Evolutionary conservation across 2,329 filamentous ascomycete species (phyloP), one percentile per base, ranked within the genome.

Genomic region (Nigrospora sphaerica): DNA sequence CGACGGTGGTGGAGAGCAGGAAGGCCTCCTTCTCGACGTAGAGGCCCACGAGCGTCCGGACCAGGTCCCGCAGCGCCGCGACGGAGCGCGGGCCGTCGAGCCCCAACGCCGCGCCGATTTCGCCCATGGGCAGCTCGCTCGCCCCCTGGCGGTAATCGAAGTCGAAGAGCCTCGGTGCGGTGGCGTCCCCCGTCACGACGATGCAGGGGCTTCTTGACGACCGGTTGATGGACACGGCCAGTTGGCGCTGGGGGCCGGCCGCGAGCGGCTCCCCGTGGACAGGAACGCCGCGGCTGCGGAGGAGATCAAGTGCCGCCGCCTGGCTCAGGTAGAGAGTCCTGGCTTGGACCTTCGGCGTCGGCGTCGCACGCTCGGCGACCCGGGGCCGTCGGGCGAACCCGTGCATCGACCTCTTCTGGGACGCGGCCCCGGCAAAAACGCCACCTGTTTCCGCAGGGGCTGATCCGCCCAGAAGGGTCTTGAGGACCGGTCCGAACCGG

Each of bases 401-500:
- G 54, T 82, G 78, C 14, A 79, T 62, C 0, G 65, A 62, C 58
- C 82, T 70, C n/a, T 63, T 72, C 57, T 77, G 77, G 49, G 70
- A 49, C 36, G 47, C 51, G 7, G 60, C 37, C 35, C 49, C 34
- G 28, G 52, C 44, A 35, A 49, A 28, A 39, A 41, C 19, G 10
- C 46, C 42, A 13, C 44, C 45, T n/a, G 46, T 23, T 10, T 47
- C 48, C 2, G 47, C 37, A 16, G 49, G 33, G 32, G 45, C 39
- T 3, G 42, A 63, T 34, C 68, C 65, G 14, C 62, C 64, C 4
- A 90, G 66, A 13, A 86, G 67, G 3, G 68, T 66, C 61, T 81
- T 85, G 72, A 91, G 80, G 0, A 79, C 78, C 17, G 74, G 68
- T 0, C 87, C 87, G 50, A 92, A 86, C 51, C 86, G 82, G 42